Base-by-base conservation (phyloP, 768 basidiomycete species). In the Suillus tomentosus region DNA sequence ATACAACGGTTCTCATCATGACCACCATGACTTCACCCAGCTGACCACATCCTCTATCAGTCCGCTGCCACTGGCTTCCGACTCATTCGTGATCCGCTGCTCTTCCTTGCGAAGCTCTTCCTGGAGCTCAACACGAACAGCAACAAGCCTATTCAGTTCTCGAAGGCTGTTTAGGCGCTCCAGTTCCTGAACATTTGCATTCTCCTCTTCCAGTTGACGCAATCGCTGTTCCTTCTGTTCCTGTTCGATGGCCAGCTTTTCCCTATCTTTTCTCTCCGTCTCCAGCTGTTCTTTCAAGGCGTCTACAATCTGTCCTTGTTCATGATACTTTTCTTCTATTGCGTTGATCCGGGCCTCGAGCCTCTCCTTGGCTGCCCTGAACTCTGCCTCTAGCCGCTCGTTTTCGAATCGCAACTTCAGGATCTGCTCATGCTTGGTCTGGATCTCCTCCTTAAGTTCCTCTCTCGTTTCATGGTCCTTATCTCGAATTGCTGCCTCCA, bases 381-480 rank as follows among this genome's bases (percentile, higher is more conserved):
- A 62, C 37, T 62, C 61, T 36, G 37, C 15, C 19, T 55, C 56
- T 15, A 62, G 55, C n/a, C 55, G 31, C 6, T 62, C 34, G 13
- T 27, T 58, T 24, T 62, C 57, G 24, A 56, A 17, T 27, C 40
- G 56, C 17, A 58, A 27, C 22, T 40, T 60, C 56, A 58, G 11
- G 13, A 62, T 62, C 17, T 24, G 37, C 6, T 62, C 53, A 10
- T 60, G 56, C 51, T 62, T 62, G 13, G 42, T 62, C 42, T n/a
- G 56, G 1, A 60, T 36, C 62, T 78, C 80, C 22, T 70, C 59
- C 56, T 77, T 77, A 5, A 81, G 68, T 63, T 80, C 80, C 57
- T 69, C 67, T 40, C 71, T 74, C 14, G 77, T 78, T 67, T 79
- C 79, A 60, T 78, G 77, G 64, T 81, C 80, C 50, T 79, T 76